Evolutionary conservation across 192 early-diverging fungal species (phyloP), one percentile per base, ranked within the genome.

Genomic region (Coemansia furcata): DNA sequence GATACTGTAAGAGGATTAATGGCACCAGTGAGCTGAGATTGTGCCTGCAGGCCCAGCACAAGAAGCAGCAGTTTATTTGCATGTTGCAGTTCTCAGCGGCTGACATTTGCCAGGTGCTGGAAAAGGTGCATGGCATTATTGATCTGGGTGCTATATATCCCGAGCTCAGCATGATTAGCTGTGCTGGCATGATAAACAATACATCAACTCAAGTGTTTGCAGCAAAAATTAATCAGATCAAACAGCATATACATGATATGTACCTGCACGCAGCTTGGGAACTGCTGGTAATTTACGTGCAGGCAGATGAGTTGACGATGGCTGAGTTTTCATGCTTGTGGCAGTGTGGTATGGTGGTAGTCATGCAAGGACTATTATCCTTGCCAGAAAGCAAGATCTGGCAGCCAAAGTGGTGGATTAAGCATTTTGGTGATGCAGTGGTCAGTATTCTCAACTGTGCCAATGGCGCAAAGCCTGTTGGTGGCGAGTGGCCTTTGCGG

Each of bases 371-470:
- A 2, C 61, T 82, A 10, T 58, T 82, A 49, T 5, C 15, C 0
- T 26, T 4, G 36, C 60, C 77, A 15, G 33, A 77, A 3, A 36
- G 36, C 10, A 33, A 38, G 30, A 52, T 71, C 14, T 82, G 80
- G 80, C 29, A 35, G 59, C 80, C 80, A 0, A 38, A 68, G 15
- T 77, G 72, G 71, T 77, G 74, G 76, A 74, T 49, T 35, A 64
- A 14, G 57, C 70, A 57, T 4, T 64, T 61, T 35, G 87, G 87
- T 9, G 15, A 43, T 4, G 85, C 88, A 44, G 12, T 32, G 9
- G 79, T 88, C 43, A 66, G 39, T 33, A 74, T 92, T 17, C 73
- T 86, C n/a, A 84, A 92, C 67, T 88, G 88, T 58, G 63, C 39
- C 3, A 60, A 68, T 2, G 66, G 62, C 11, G 57, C 55, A 0